Evolutionary conservation across 352 stramenopile species (phyloP), one percentile per base, ranked within the genome.

Genomic region (Phytophthora macrochlamydospora): DNA sequence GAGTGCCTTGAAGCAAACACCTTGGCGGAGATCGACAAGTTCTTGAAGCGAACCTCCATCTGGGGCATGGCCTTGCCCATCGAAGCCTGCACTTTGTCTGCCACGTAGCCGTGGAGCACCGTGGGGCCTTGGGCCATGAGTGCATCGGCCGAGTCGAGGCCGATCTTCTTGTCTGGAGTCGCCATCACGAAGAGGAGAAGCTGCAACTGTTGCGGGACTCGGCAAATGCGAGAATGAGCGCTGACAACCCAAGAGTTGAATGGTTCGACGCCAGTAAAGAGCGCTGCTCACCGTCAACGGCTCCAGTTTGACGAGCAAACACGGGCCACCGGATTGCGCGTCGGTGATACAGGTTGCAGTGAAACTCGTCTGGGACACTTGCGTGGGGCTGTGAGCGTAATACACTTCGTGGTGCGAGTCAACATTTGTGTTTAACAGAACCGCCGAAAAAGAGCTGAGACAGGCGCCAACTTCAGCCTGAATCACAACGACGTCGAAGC

Each of bases 41-140:
- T 56, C 43, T 69, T 58, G 37, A 72, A 71, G 28, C 68, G 68
- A 14, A 75, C 63, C 50, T 75, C 68, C 63, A 72, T 71, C 35
- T 75, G 68, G 11, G 58, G 63, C 62, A 67, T 67, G 29, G 46
- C 18, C 33, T 68, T 62, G 45, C 58, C 62, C 58, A 72, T 43
- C 24, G 63, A 46, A 4, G 62, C 50, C 42, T 72, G 28, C 4
- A 76, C 29, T 43, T 65, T 69, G 48, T 57, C 43, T 2, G 68
- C 62, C 1, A 76, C 49, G 62, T 56, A 72, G 7, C 55, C 42
- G 44, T 76, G 58, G n/a, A 76, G 57, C 2, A 37, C 68, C 6
- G 58, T 62, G 28, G 68, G 62, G n/a, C 68, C 68, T 3, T 76
- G 62, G 4, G 62, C 63, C 68, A 76, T 68, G 11, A 76, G 45